Base-by-base conservation (phyloP, 2,329 filamentous ascomycete genomes). In the Tricladium varicosporioides region DNA sequence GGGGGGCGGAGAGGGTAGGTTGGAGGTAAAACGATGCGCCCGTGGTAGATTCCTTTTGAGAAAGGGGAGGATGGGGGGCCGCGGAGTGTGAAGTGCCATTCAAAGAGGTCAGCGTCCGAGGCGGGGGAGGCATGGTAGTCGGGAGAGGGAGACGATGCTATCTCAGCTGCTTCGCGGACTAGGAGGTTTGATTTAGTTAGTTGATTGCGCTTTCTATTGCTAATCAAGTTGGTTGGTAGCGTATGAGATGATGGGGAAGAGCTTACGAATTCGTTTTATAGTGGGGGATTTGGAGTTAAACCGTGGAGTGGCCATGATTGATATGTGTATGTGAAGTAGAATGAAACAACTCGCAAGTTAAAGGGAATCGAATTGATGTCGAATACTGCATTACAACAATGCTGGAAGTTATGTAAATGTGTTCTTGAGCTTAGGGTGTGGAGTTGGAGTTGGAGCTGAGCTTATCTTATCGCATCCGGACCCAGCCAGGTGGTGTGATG, bases 31-130 rank as follows among this genome's bases (percentile, higher is more conserved):
- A 92, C 83, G 71, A 99, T 97, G 69, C 93, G 91, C 57, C 94
- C 94, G 74, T 99, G 94, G 77, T 97, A 99, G 68, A 97, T 83
- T 48, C 94, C 94, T 32, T 80, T 77, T 1, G 62, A 54, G 53
- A 63, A 69, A 5, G 62, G 51, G 40, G 87, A 84, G 0, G 91
- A 92, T 32, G 93, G 93, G 0, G 93, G 92, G 0, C 94, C 94
- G 51, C 88, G 85, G n/a, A 99, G 80, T 0, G 94, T 99, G 76
- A 97, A 99, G 78, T 99, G 94, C 94, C 94, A 99, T 75, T 97
- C 92, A 75, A 96, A 96, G 53, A 99, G 86, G 74, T 97, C 92
- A 32, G 84, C 80, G 70, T 97, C 93, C 60, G 93, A 84, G 42
- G 76, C 72, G 0, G 94, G 94, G 3, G 86, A 80, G 43, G 93